These are phyloP conservation scores for Wallacemonas sp. DNA, from an alignment of 208 protist species.

Conservation along the genomic window DNA sequence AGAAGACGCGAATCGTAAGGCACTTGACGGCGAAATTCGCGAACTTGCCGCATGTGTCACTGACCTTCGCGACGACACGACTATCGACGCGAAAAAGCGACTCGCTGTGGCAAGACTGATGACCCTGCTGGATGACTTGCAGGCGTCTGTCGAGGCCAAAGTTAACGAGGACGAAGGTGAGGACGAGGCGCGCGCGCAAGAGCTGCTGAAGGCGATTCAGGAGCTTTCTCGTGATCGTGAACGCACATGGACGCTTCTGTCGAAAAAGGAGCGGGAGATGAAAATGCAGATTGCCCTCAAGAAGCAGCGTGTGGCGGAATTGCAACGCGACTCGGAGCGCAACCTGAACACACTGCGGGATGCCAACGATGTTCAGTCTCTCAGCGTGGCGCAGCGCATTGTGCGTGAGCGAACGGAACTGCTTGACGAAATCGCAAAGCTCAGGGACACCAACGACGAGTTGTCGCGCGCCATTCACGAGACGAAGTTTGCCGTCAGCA, in stretches of 20 bases:
- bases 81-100: conserved; percentile 46
- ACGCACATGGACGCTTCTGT: conserved; percentile 46
- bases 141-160: conserved; percentile 59
- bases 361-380: conserved; percentile 44
- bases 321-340: conserved; percentile 52
- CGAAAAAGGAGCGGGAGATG: conserved; percentile 71
- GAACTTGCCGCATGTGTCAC: conserved; percentile 46
- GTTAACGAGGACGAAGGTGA: conserved; percentile 38
- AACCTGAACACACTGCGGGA: conserved; percentile 42
- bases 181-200: conserved; percentile 54
- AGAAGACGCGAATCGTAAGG: conserved; percentile 41
- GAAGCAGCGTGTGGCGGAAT: conserved; percentile 54
- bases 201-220: conserved; percentile 70
- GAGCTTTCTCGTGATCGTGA: conserved; percentile 79
- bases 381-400: conserved; percentile 56
- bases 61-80: conserved; percentile 25
- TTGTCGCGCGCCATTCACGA: conserved; percentile 48
- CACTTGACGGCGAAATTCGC: conserved; percentile 35
- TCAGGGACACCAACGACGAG: conserved; percentile 53
- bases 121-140: conserved; percentile 77
- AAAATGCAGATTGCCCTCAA: conserved; percentile 65
- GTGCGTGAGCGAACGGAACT: conserved; percentile 60
- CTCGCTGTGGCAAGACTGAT: conserved; percentile 67
- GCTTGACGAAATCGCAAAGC: conserved; percentile 53
- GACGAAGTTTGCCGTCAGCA: conserved; percentile 49